These are phyloP conservation scores for Leccinum longicurvipes DNA, from an alignment of 768 basidiomycete species.

Conservation along the genomic window DNA sequence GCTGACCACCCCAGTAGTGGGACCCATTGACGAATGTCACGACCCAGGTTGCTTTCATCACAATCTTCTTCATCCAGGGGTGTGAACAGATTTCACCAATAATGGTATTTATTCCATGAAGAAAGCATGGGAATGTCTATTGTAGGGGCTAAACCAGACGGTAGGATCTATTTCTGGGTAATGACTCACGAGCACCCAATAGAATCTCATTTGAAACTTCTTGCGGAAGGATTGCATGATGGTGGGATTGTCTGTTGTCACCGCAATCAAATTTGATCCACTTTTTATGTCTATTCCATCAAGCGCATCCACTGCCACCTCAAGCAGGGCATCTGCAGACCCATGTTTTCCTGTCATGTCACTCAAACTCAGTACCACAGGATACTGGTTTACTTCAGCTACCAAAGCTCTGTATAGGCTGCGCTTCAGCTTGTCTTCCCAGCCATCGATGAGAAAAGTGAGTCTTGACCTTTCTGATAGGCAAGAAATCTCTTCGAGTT, in stretches of 20 bases:
- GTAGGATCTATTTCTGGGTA: not conserved
- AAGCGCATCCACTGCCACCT: slow-evolving; percentile 14
- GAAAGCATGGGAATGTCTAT: slow-evolving; percentile 2
- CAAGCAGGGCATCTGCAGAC: slow-evolving; percentile 8
- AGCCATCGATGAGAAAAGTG: slow-evolving; percentile 32
- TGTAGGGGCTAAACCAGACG: not conserved
- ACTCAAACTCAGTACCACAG: slow-evolving; percentile 23
- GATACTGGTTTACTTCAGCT: slow-evolving; percentile 20
- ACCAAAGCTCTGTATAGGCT: slow-evolving; percentile 30
- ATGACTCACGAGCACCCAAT: not conserved
- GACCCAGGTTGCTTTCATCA: slow-evolving; percentile 12
- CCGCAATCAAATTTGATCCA: slow-evolving; percentile 21
- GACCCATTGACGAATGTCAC: slow-evolving; percentile 27
- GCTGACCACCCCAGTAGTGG: slow-evolving; percentile 33
- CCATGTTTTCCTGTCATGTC: slow-evolving; percentile 28
- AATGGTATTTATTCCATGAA: slow-evolving; percentile 1
- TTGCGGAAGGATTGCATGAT: slow-evolving; percentile 25
- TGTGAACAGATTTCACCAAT: not conserved
- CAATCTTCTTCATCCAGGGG: slow-evolving; percentile 21
- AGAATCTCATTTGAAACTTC: slow-evolving; percentile 2
- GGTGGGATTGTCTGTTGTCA: slow-evolving; percentile 32
- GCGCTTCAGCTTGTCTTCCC: slow-evolving; percentile 26
- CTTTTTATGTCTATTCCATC: slow-evolving; percentile 17
- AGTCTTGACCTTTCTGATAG: slow-evolving; percentile 12
- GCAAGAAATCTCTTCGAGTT: slow-evolving; percentile 17